Evolutionary conservation across 2,329 filamentous ascomycete genomes (phyloP).

Genomic region (Pestalotiopsis fici): DNA sequence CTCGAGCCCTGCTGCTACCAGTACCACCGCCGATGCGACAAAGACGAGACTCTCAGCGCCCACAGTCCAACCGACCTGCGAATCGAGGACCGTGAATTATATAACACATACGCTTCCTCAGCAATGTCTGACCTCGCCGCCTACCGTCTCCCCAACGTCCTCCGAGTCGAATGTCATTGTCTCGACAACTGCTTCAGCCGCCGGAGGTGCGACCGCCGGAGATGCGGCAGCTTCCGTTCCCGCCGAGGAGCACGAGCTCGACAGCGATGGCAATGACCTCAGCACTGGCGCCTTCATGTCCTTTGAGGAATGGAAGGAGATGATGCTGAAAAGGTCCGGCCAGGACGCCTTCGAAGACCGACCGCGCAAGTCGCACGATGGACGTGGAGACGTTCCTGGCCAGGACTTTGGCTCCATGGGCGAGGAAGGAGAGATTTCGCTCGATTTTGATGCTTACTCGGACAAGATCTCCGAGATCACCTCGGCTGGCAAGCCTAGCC

Average conservation of each 20-base stretch:
- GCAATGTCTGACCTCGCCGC: conserved; percentile 70
- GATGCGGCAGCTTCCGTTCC: conserved; percentile 20
- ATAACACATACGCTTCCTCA: conserved; percentile 78
- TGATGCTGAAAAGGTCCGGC: conserved; percentile 83
- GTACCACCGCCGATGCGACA: conserved; percentile 3
- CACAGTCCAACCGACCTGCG: conserved; percentile 42
- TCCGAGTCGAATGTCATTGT: conserved; percentile 16
- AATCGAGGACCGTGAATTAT: conserved; percentile 73
- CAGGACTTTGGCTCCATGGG: conserved; percentile 78
- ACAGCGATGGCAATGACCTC: conserved; percentile 64
- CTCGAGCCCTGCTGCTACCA: background rate
- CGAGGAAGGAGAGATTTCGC: conserved; percentile 81
- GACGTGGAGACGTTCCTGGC: conserved; percentile 47
- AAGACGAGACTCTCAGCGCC: background rate
- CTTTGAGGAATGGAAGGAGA: conserved; percentile 97
- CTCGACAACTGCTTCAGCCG: conserved; percentile 17
- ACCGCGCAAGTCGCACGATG: conserved; percentile 58
- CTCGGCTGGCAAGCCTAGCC: conserved; percentile 23
- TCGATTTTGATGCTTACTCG: conserved; percentile 54
- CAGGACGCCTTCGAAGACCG: conserved; percentile 70
- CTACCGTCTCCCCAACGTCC: conserved; percentile 26
- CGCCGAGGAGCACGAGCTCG: conserved; percentile 55
- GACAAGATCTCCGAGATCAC: conserved; percentile 46
- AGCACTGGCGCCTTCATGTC: conserved; percentile 75
- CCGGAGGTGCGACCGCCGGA: conserved; percentile 15